Evolutionary conservation across 352 stramenopile genomes (phyloP).

Genomic region (Elongisporangium senticosum): DNA sequence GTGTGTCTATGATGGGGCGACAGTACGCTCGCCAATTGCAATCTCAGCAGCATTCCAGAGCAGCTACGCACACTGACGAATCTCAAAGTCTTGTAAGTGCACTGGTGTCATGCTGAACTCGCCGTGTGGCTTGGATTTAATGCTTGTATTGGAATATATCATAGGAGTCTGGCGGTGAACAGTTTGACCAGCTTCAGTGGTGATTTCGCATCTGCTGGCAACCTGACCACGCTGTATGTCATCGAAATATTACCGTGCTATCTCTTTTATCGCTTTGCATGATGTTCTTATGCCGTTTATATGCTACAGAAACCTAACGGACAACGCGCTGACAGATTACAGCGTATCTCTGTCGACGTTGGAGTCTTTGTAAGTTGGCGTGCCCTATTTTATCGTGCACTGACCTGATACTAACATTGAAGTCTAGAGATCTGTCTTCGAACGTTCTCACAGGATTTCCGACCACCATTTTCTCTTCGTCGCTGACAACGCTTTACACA

Average conservation of each 20-base stretch:
- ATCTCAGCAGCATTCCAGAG: slow-evolving; percentile 28
- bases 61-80: slow-evolving; percentile 37
- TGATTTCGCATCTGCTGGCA: slow-evolving; percentile 18
- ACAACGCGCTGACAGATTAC: slow-evolving; percentile 37
- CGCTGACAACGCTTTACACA: slow-evolving; percentile 43
- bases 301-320: slow-evolving; percentile 38
- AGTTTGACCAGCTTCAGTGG: slow-evolving; percentile 24
- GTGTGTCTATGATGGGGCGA: neutral
- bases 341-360: slow-evolving; percentile 29
- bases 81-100: slow-evolving; percentile 37
- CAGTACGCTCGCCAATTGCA: slow-evolving; percentile 46
- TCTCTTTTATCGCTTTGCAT: neutral
- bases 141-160: slow-evolving; percentile 1
- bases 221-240: slow-evolving; percentile 39
- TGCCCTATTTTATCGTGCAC: neutral
- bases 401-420: neutral
- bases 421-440: slow-evolving; percentile 38
- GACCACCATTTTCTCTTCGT: slow-evolving; percentile 39
- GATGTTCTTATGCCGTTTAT: neutral
- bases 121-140: neutral
- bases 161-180: slow-evolving; percentile 49
- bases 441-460: slow-evolving; percentile 47
- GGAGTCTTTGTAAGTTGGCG: slow-evolving; percentile 29
- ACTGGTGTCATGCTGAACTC: neutral
- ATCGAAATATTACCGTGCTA: neutral